Conservation (phyloP, 78 protist genomes). For the Emiliania huxleyi region DNA sequence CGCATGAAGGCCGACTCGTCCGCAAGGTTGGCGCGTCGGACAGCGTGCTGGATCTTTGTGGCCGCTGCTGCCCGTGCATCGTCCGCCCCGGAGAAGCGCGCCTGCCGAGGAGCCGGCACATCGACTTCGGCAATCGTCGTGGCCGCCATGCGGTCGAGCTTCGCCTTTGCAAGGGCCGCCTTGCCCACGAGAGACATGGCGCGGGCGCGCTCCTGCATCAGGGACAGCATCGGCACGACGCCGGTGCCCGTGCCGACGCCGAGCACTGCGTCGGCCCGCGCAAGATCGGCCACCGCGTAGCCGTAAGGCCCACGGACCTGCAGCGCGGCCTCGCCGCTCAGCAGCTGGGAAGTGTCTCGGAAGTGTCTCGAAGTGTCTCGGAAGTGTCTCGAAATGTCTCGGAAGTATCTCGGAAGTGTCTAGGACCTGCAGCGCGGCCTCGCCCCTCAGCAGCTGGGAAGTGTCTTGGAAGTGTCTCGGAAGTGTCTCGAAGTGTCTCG, state of each 20-base stretch:
- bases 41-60: neutral
- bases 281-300: neutral
- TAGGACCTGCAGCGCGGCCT: too few species aligned
- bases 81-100: neutral
- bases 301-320: neutral
- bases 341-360: neutral
- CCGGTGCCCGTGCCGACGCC: neutral
- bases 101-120: too few species aligned
- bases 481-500: too few species aligned
- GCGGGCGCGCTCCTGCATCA: neutral
- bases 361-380: too few species aligned
- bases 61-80: neutral
- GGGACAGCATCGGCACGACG: neutral
- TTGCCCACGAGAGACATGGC: neutral
- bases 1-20: neutral
- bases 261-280: neutral
- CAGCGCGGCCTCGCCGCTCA: neutral
- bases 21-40: neutral
- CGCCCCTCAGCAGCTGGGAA: too few species aligned
- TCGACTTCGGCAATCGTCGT: neutral
- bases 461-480: too few species aligned
- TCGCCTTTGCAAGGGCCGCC: neutral
- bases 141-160: neutral
- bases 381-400: too few species aligned
- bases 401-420: too few species aligned